phyloP scores from a whole-genome alignment of 148 eudicot species.

The Chenopodium formosanum region DNA sequence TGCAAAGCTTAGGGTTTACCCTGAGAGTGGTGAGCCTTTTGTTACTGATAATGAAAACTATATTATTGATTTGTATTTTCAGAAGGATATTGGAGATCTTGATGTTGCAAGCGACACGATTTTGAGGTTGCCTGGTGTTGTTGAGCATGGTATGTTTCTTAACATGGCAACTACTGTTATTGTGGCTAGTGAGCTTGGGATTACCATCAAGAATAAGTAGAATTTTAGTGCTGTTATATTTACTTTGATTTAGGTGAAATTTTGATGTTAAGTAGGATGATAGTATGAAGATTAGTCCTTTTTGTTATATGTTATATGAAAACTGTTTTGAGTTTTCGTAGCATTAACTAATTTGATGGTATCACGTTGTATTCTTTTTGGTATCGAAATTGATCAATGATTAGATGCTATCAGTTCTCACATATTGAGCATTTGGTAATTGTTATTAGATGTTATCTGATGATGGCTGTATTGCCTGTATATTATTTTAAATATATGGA shows the following conservation, averaged over 20 bases:
- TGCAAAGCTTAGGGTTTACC: slow-evolving; percentile 53
- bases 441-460: neutral
- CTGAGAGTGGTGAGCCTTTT: slow-evolving; percentile 45
- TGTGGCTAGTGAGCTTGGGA: slow-evolving; percentile 70
- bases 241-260: slow-evolving; percentile 12
- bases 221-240: neutral
- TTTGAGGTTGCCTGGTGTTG: slow-evolving; percentile 69
- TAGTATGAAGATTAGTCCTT: neutral
- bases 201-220: slow-evolving; percentile 52
- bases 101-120: slow-evolving; percentile 64
- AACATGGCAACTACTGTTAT: slow-evolving; percentile 81
- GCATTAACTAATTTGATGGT: slow-evolving; percentile 12
- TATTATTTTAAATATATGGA: neutral
- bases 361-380: slow-evolving; percentile 14
- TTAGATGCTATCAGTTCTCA: neutral
- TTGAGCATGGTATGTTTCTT: slow-evolving; percentile 89
- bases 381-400: neutral
- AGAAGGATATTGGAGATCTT: slow-evolving; percentile 77
- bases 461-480: neutral
- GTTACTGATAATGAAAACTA: slow-evolving; percentile 84
- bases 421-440: neutral
- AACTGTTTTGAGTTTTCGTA: neutral
- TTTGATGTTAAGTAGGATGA: slow-evolving; percentile 9
- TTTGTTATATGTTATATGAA: neutral
- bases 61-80: slow-evolving; percentile 71